Evolutionary conservation across 352 stramenopile species (phyloP).

Genomic region (Phytophthora melonis): DNA sequence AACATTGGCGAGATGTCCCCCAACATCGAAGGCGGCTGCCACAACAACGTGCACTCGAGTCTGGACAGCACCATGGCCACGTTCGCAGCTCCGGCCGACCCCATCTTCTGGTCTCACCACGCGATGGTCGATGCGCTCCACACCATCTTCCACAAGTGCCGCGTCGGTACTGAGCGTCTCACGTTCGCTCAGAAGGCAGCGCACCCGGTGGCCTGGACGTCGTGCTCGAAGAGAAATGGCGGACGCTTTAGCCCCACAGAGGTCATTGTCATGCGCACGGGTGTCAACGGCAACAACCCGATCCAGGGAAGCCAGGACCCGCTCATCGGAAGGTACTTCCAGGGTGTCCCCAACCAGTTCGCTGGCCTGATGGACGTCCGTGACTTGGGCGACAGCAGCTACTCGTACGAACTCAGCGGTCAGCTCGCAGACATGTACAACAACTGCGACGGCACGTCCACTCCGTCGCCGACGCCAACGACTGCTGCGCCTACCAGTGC

Average conservation of each 20-base stretch:
- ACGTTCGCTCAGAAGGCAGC: constrained; percentile 62
- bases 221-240: constrained; percentile 44
- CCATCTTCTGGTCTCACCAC: constrained; percentile 87
- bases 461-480: background rate
- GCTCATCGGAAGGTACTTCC: constrained; percentile 50
- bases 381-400: constrained; percentile 59
- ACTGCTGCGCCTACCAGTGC: background rate
- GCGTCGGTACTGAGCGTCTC: constrained; percentile 50
- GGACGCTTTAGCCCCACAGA: constrained; percentile 57
- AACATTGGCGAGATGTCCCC: constrained; percentile 73
- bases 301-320: constrained; percentile 44
- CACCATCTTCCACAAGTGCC: constrained; percentile 77
- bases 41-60: constrained; percentile 75
- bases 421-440: constrained; percentile 56
- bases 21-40: constrained; percentile 53
- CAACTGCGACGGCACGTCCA: constrained; percentile 43
- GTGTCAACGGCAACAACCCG: constrained; percentile 41
- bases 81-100: constrained; percentile 62
- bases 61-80: constrained; percentile 61
- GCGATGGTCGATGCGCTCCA: constrained; percentile 73
- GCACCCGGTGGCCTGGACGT: constrained; percentile 55
- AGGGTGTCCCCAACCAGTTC: constrained; percentile 46
- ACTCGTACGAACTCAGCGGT: constrained; percentile 62
- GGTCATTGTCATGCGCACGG: constrained; percentile 55
- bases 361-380: constrained; percentile 59